Conservation (phyloP, 2,329 filamentous ascomycete species). For the Aspergillus carbonarius region DNA sequence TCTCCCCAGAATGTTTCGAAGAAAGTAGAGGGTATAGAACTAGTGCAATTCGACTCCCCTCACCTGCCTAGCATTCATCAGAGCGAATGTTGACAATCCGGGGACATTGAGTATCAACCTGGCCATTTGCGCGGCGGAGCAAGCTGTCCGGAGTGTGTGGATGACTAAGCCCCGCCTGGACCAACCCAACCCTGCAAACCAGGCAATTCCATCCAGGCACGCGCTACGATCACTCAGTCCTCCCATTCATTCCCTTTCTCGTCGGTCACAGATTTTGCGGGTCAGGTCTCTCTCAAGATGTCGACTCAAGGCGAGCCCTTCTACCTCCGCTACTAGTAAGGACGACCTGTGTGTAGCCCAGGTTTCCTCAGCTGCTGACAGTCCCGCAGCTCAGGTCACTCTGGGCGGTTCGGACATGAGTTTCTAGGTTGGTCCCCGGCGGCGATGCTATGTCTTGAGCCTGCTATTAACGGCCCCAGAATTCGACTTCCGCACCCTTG, state of each 20-base stretch:
- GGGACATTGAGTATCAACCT: constrained; percentile 37
- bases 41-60: constrained; percentile 35
- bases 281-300: constrained; percentile 50
- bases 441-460: constrained; percentile 18
- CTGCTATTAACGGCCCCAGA: constrained; percentile 56
- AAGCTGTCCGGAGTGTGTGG: constrained; percentile 43
- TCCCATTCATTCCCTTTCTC: constrained; percentile 7
- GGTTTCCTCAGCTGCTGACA: constrained; percentile 44
- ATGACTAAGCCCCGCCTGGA: constrained; percentile 42
- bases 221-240: constrained; percentile 4
- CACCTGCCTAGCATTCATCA: constrained; percentile 39
- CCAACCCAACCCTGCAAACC: constrained; percentile 22
- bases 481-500: constrained; percentile 91
- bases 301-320: constrained; percentile 75
- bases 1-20: constrained; percentile 27
- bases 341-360: constrained; percentile 28
- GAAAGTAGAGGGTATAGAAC: constrained; percentile 26
- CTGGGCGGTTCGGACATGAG: constrained; percentile 95
- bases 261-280: constrained; percentile 6
- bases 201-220: constrained; percentile 12
- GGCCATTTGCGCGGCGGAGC: constrained; percentile 41
- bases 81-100: constrained; percentile 34
- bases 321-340: constrained; percentile 97
- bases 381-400: constrained; percentile 80
- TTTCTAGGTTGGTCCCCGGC: constrained; percentile 70